Evolutionary conservation across 495 filamentous ascomycete species (phyloP).

Genomic region (Sordaria brevicollis): DNA sequence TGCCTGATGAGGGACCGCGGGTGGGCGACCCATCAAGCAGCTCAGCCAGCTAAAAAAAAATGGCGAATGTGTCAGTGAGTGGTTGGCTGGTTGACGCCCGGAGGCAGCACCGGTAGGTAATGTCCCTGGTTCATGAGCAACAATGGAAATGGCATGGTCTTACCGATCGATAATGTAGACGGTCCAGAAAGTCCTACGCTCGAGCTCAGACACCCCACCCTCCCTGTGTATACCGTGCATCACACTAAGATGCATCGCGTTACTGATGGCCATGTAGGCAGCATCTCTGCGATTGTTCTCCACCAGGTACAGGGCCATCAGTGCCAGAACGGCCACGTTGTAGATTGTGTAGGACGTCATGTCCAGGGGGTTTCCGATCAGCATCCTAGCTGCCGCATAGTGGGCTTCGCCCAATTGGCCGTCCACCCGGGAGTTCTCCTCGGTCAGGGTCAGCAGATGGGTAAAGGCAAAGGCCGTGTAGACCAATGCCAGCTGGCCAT

Average conservation of each 20-base stretch:
- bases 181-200: constrained; percentile 32
- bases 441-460: constrained; percentile 8
- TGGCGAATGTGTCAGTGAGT: not conserved
- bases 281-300: constrained; percentile 31
- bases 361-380: constrained; percentile 29
- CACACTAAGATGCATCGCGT: constrained; percentile 25
- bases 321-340: constrained; percentile 23
- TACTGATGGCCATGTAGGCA: constrained; percentile 25
- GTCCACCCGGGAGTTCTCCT: constrained; percentile 7
- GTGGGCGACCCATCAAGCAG: constrained; percentile 33
- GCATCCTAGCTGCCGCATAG: constrained; percentile 22
- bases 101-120: not conserved
- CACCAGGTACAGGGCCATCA: constrained; percentile 30
- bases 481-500: constrained; percentile 18
- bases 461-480: constrained; percentile 22
- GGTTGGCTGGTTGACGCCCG: not conserved
- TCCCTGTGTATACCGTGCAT: constrained; percentile 27
- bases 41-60: constrained; percentile 24
- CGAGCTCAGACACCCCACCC: constrained; percentile 15
- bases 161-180: constrained; percentile 32
- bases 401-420: constrained; percentile 18
- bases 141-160: not conserved
- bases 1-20: constrained; percentile 23
- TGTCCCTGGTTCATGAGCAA: too few species aligned
- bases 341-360: constrained; percentile 14